Evolutionary conservation across 1,284 basidiomycete species (phyloP).

Genomic region (Abortiporus biennis): DNA sequence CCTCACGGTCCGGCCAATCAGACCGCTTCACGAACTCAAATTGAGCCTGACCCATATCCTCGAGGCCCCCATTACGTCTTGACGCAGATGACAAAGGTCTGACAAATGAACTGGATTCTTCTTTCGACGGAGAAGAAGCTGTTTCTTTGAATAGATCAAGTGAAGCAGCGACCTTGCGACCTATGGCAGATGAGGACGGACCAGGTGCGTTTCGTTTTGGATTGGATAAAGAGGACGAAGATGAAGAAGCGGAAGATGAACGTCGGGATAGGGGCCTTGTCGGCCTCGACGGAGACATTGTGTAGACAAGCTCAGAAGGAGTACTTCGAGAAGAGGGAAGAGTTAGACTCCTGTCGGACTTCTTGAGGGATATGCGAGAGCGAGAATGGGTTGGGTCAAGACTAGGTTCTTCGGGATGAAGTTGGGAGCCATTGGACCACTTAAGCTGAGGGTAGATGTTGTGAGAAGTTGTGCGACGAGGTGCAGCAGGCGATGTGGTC

Average conservation of each 20-base stretch:
- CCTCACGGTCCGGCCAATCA: constrained; percentile 74
- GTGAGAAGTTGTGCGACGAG: constrained; percentile 20
- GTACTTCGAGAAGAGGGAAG: constrained; percentile 21
- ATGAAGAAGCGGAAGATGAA: constrained; percentile 33
- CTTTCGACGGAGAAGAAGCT: constrained; percentile 34
- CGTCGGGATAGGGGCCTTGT: constrained; percentile 33
- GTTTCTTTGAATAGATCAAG: constrained; percentile 78
- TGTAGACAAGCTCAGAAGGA: constrained; percentile 18
- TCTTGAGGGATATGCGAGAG: constrained; percentile 17
- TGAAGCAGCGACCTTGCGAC: constrained; percentile 74
- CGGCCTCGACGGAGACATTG: constrained; percentile 21
- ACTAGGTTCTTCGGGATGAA: constrained; percentile 22
- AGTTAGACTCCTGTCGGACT: constrained; percentile 23
- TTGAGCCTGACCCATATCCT: constrained; percentile 56
- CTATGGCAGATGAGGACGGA: constrained; percentile 42
- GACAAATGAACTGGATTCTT: constrained; percentile 28
- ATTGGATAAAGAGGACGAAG: constrained; percentile 33
- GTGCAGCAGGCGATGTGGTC: constrained; percentile 13
- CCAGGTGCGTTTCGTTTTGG: constrained; percentile 16
- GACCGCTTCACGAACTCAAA: constrained; percentile 78
- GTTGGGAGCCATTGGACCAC: constrained; percentile 16
- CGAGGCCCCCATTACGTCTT: constrained; percentile 33
- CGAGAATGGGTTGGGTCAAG: constrained; percentile 11
- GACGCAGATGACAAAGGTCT: constrained; percentile 23
- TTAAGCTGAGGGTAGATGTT: constrained; percentile 15